Percentiles rank a stretch among this genome's conserved stretches.
These are phyloP conservation scores for Ceratocystis destructans DNA, from an alignment of 2,329 filamentous ascomycete genomes.

Conservation along the genomic window DNA sequence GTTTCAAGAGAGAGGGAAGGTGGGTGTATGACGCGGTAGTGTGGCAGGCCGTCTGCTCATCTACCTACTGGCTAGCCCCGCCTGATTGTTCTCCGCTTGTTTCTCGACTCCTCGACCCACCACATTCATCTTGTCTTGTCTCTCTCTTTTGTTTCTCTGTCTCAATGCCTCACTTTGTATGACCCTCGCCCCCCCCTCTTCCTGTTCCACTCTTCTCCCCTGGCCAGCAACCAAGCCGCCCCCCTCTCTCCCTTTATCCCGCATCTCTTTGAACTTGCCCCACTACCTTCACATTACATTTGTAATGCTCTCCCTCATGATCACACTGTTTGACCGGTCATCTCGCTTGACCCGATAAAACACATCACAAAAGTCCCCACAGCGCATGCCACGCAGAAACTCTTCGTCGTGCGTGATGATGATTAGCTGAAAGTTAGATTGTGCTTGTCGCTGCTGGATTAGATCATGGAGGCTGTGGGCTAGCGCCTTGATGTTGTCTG, in stretches of 20 bases:
- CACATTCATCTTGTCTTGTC: background rate
- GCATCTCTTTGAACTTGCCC: too few species aligned
- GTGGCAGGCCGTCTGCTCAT: background rate
- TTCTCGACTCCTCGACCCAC: background rate
- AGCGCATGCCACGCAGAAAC: conserved; percentile 85
- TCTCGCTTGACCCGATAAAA: conserved; percentile 82
- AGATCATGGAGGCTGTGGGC: conserved; percentile 76
- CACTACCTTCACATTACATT: conserved; percentile 29
- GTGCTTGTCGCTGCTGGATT: conserved; percentile 66
- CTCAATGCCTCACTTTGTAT: background rate
- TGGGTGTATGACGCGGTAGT: background rate
- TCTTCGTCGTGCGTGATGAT: conserved; percentile 99
- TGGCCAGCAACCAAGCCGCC: too few species aligned
- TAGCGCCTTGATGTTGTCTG: conserved; percentile 83
- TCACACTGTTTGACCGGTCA: conserved; percentile 73
- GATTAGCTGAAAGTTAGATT: conserved; percentile 94
- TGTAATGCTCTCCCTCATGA: conserved; percentile 53
- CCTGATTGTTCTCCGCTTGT: background rate
- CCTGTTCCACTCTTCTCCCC: background rate
- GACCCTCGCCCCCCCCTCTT: background rate
- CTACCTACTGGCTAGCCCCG: background rate
- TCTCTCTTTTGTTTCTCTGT: background rate
- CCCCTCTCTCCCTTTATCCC: too few species aligned
- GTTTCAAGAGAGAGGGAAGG: background rate
- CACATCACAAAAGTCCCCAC: conserved; percentile 79